Evolutionary conservation across 1,284 basidiomycete species (phyloP).

Genomic region (Fomitopsis pinicola): DNA sequence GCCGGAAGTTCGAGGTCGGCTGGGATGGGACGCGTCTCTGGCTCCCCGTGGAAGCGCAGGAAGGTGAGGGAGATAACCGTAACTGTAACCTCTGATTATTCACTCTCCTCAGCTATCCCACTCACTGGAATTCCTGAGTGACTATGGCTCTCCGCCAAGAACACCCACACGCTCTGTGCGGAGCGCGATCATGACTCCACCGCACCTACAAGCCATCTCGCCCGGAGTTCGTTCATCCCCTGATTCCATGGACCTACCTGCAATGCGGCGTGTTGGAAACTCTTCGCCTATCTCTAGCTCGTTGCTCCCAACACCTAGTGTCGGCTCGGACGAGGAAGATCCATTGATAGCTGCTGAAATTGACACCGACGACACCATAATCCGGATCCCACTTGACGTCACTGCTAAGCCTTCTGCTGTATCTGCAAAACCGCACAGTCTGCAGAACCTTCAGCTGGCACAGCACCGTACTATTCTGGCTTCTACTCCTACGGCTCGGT

Average conservation of each 20-base stretch:
- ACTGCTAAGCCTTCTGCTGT: no score
- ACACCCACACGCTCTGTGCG: not conserved
- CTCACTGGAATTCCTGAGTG: not conserved
- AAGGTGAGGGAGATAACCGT: constrained; percentile 1
- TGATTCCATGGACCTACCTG: not conserved
- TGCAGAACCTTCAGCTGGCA: not conserved
- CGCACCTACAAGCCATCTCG: not conserved
- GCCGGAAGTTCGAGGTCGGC: not conserved
- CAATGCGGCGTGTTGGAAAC: not conserved
- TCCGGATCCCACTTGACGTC: not conserved
- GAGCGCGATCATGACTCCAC: not conserved
- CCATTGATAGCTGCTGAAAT: not conserved
- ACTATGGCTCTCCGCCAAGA: not conserved
- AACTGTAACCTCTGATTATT: not conserved
- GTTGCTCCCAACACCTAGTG: not conserved
- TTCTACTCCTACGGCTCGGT: not conserved
- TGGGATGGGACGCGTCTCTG: not conserved
- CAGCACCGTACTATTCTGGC: not conserved
- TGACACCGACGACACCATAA: no score
- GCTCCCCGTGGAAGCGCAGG: constrained; percentile 6
- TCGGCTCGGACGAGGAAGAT: not conserved
- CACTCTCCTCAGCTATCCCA: not conserved
- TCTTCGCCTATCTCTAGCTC: not conserved
- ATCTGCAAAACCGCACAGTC: not conserved
- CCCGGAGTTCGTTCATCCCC: not conserved